These are phyloP conservation scores for Fermentozyma sake DNA, from an alignment of 1,139 yeast species.

Conservation along the genomic window DNA sequence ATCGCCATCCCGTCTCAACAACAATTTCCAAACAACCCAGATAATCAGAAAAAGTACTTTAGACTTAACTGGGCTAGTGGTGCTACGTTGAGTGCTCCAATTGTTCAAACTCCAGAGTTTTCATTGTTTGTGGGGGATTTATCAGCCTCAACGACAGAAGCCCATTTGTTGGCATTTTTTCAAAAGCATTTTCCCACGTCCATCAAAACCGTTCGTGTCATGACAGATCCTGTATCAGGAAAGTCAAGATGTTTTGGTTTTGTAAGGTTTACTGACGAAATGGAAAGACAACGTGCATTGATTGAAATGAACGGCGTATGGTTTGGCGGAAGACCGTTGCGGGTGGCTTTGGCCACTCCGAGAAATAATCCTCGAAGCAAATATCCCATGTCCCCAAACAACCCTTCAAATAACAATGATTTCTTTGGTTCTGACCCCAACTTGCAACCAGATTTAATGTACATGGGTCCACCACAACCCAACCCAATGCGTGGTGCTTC, in stretches of 20 bases:
- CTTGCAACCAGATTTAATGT: slow-evolving; percentile 6
- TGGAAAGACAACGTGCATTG: slow-evolving; percentile 61
- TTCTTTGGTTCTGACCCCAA: slow-evolving; percentile 3
- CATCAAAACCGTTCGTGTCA: slow-evolving; percentile 63
- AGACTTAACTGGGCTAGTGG: slow-evolving; percentile 75
- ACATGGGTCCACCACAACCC: slow-evolving; percentile 5
- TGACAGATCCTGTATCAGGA: slow-evolving; percentile 73
- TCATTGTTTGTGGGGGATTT: slow-evolving; percentile 78
- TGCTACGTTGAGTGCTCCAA: slow-evolving; percentile 52
- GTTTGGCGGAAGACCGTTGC: slow-evolving; percentile 69
- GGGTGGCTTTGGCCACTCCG: slow-evolving; percentile 70
- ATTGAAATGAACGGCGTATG: slow-evolving; percentile 71
- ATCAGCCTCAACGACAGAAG: slow-evolving; percentile 69
- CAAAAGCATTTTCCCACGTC: slow-evolving; percentile 58
- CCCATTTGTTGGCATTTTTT: slow-evolving; percentile 62
- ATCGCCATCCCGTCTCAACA: slow-evolving; percentile 46
- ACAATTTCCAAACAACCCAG: slow-evolving; percentile 39
- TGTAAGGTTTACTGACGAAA: slow-evolving; percentile 61
- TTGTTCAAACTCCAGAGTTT: slow-evolving; percentile 49
- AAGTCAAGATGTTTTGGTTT: slow-evolving; percentile 75
- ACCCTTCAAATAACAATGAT: no score
- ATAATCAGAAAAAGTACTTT: slow-evolving; percentile 56
- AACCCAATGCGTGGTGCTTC: slow-evolving; percentile 4
- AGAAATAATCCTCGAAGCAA: slow-evolving; percentile 18
- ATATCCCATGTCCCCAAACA: no score